phyloP scores from a whole-genome alignment of 2,329 filamentous ascomycete species.

The Clonostachys byssicola region DNA sequence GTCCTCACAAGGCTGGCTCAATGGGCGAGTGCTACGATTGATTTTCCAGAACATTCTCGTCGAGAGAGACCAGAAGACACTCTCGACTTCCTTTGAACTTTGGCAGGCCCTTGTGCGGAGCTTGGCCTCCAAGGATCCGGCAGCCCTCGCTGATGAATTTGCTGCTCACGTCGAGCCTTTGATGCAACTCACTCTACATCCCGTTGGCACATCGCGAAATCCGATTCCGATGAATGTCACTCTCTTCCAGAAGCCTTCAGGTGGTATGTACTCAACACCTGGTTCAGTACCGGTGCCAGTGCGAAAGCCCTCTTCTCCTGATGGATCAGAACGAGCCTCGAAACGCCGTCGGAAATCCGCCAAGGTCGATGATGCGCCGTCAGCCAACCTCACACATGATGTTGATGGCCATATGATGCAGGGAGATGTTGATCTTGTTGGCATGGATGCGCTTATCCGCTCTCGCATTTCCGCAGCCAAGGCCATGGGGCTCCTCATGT shows the following conservation, averaged over 20 bases:
- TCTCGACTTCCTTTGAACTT: conserved; percentile 79
- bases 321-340: conserved; percentile 56
- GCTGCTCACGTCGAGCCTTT: conserved; percentile 73
- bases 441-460: conserved; percentile 80
- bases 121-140: conserved; percentile 56
- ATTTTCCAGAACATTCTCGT: conserved; percentile 95
- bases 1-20: conserved; percentile 84
- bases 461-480: conserved; percentile 84
- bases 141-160: conserved; percentile 69
- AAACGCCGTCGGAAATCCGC: conserved; percentile 80
- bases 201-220: conserved; percentile 86
- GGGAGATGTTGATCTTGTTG: conserved; percentile 92
- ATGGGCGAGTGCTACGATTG: conserved; percentile 80
- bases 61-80: conserved; percentile 79
- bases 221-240: conserved; percentile 88
- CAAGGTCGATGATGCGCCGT: conserved; percentile 68
- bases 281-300: conserved; percentile 26
- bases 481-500: conserved; percentile 82
- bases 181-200: conserved; percentile 79
- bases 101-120: conserved; percentile 76
- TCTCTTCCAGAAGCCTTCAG: conserved; percentile 91
- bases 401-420: conserved; percentile 98
- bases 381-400: conserved; percentile 74
- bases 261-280: conserved; percentile 67
- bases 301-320: conserved; percentile 41